Evolutionary conservation across 352 stramenopile species (phyloP).

Genomic region (Pythium rishiriense): DNA sequence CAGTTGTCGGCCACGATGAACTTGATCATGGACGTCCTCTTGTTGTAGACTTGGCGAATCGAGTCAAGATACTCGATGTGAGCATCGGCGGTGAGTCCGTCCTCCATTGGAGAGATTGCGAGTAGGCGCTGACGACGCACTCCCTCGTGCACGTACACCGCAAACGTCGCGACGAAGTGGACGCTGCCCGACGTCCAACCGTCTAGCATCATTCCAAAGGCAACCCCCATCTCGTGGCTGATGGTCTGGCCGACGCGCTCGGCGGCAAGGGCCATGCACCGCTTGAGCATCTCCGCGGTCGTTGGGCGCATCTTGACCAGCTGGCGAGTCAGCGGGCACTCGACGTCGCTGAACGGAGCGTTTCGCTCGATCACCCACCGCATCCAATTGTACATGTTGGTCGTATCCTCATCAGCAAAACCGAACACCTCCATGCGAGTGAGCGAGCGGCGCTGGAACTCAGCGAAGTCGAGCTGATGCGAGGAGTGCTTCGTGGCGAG

Average conservation of each 20-base stretch:
- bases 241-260: conserved; percentile 6
- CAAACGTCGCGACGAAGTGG: conserved; percentile 4
- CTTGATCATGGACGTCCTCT: conserved; percentile 9
- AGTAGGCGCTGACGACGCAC: neutral
- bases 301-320: conserved; percentile 11
- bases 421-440: neutral
- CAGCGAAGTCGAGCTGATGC: neutral
- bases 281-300: conserved; percentile 13
- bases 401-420: neutral
- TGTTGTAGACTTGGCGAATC: conserved; percentile 18
- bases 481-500: neutral
- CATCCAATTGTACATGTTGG: conserved; percentile 16
- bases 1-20: conserved; percentile 20
- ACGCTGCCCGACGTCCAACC: neutral
- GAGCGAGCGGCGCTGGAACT: neutral
- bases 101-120: neutral
- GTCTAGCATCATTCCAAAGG: conserved; percentile 14
- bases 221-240: neutral
- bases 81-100: neutral
- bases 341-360: conserved; percentile 6
- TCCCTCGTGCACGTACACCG: too few species aligned
- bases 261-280: conserved; percentile 1
- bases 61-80: conserved; percentile 8
- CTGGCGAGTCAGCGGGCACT: neutral
- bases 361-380: conserved; percentile 5